A percentile compares a stretch with the other conserved stretches of the same genome.
These are phyloP conservation scores for Arctostaphylos glauca DNA, from an alignment of 148 eudicot genomes.

Conservation along the genomic window DNA sequence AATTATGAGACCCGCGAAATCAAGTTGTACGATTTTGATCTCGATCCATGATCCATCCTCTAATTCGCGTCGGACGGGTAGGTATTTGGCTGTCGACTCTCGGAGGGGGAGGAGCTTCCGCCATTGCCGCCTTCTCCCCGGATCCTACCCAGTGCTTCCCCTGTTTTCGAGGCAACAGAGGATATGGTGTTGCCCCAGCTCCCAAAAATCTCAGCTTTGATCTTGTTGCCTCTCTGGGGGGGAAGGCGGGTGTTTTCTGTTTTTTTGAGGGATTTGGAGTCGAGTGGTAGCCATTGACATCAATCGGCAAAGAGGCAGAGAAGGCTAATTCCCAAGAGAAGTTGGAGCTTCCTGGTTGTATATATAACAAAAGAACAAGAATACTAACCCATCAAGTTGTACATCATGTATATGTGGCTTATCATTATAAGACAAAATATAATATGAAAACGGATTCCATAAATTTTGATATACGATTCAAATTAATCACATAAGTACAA, in stretches of 20 bases:
- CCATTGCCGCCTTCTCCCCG: background rate
- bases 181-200: background rate
- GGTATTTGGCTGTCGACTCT: constrained; percentile 5
- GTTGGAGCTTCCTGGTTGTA: no score
- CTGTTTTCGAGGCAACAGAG: constrained; percentile 13
- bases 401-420: no score
- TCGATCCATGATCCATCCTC: background rate
- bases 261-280: constrained; percentile 7
- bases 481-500: no score
- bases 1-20: background rate
- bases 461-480: no score
- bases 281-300: background rate
- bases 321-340: no score
- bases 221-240: constrained; percentile 18
- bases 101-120: constrained; percentile 11
- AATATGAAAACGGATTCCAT: no score
- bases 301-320: constrained; percentile 4
- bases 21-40: background rate
- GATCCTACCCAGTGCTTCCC: background rate
- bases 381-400: no score
- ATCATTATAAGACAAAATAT: no score
- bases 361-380: no score
- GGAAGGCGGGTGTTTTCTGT: background rate
- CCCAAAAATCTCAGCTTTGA: constrained; percentile 14
- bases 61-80: constrained; percentile 15